Conservation (phyloP, 257 asterid genomes). For the Petunia secreta region DNA sequence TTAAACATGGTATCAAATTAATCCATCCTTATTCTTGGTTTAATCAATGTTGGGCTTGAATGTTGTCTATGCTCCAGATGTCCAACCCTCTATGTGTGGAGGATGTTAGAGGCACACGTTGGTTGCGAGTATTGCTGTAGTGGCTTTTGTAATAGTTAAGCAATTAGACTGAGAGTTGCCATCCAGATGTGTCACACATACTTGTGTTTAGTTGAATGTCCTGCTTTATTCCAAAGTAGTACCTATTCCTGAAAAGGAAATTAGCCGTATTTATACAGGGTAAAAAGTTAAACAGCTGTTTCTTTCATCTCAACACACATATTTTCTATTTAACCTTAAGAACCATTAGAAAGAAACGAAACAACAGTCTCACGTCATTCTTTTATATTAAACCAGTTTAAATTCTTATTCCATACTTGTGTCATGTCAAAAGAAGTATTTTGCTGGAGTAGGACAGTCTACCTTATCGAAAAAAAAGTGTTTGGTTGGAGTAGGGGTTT, state of each 20-base stretch:
- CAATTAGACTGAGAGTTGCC: not conserved
- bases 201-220: constrained; percentile 16
- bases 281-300: not conserved
- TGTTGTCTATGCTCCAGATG: not conserved
- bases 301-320: not conserved
- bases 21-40: not conserved
- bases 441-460: not conserved
- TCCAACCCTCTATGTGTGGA: not conserved
- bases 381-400: constrained; percentile 2
- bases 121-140: not conserved
- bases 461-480: not conserved
- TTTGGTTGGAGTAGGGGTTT: not conserved
- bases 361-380: not conserved
- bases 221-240: constrained; percentile 1
- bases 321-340: constrained; percentile 1
- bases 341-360: not conserved
- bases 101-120: not conserved
- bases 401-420: constrained; percentile 18
- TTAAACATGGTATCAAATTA: not conserved
- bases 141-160: not conserved
- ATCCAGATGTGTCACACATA: not conserved
- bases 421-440: constrained; percentile 7
- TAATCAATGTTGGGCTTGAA: not conserved
- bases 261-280: constrained; percentile 5
- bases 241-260: not conserved